These are phyloP conservation scores for Tricholoma furcatifolium DNA, from an alignment of 768 basidiomycete genomes.

Conservation along the genomic window DNA sequence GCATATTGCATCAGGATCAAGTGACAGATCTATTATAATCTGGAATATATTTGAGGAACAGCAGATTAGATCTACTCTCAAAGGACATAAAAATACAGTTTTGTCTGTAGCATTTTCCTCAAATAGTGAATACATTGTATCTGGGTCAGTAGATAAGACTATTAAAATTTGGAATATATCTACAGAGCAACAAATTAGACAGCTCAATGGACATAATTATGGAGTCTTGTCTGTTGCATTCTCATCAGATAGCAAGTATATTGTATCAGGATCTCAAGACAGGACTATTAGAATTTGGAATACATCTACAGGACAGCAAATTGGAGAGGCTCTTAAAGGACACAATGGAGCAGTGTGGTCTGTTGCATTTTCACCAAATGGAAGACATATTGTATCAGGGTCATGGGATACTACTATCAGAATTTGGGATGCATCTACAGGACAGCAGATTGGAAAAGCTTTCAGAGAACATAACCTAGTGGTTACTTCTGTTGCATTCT, in stretches of 20 bases:
- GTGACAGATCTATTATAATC: too few species aligned
- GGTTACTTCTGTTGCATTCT: not conserved
- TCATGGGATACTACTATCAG: not conserved
- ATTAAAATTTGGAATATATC: not conserved
- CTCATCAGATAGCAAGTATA: not conserved
- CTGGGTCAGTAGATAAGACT: not conserved
- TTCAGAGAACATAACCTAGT: constrained; percentile 12
- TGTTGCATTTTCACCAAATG: constrained; percentile 8
- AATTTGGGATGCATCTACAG: not conserved
- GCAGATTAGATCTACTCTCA: not conserved
- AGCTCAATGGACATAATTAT: constrained; percentile 7
- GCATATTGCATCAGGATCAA: not conserved
- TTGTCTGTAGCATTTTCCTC: not conserved
- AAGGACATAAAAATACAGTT: not conserved
- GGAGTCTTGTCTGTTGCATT: not conserved
- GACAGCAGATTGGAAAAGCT: not conserved
- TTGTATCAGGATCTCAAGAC: not conserved
- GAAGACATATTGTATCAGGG: constrained; percentile 1
- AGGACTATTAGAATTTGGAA: not conserved
- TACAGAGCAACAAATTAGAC: constrained; percentile 1
- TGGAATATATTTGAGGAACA: not conserved
- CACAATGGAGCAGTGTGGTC: not conserved
- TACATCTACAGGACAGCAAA: not conserved
- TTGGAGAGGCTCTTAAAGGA: not conserved
- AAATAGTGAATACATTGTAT: constrained; percentile 9